Conservation (phyloP, 2,329 filamentous ascomycete genomes). For the Cercospora zeae-maydis region DNA sequence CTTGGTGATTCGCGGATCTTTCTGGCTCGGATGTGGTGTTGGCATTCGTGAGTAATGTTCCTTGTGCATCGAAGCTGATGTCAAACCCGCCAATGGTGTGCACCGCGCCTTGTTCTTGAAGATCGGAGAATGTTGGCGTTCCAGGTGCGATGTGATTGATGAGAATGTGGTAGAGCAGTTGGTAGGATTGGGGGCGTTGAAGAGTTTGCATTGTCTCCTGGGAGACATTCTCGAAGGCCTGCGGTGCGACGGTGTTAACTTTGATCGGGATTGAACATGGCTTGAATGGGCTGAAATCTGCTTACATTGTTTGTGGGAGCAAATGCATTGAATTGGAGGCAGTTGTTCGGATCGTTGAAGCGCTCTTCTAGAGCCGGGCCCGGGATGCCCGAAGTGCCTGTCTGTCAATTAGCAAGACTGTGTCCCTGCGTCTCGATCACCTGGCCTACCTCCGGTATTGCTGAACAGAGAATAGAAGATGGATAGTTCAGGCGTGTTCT, state of each 20-base stretch:
- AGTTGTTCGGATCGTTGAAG: slow-evolving; percentile 16
- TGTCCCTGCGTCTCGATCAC: background rate
- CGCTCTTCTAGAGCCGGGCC: slow-evolving; percentile 19
- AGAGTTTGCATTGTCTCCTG: slow-evolving; percentile 6
- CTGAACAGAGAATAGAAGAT: slow-evolving; percentile 16
- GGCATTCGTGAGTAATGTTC: slow-evolving; percentile 16
- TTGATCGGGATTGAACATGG: background rate
- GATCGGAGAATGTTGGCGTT: background rate
- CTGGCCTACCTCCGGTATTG: slow-evolving; percentile 7
- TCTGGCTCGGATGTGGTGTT: background rate
- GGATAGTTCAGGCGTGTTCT: slow-evolving; percentile 9
- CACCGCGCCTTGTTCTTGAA: background rate
- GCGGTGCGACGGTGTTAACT: background rate
- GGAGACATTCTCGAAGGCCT: slow-evolving; percentile 13
- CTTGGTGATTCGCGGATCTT: slow-evolving; percentile 5
- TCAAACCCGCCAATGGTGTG: slow-evolving; percentile 14
- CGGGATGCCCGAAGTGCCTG: slow-evolving; percentile 15
- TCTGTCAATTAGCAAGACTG: background rate
- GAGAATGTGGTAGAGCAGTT: slow-evolving; percentile 15
- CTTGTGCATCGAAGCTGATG: slow-evolving; percentile 6
- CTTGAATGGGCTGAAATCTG: background rate
- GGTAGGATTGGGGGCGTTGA: slow-evolving; percentile 10
- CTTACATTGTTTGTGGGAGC: slow-evolving; percentile 19
- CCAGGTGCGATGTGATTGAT: slow-evolving; percentile 16
- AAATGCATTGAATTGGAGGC: slow-evolving; percentile 17